Evolutionary conservation across 495 filamentous ascomycete genomes (phyloP).

Genomic region (Penicillium turbatum): DNA sequence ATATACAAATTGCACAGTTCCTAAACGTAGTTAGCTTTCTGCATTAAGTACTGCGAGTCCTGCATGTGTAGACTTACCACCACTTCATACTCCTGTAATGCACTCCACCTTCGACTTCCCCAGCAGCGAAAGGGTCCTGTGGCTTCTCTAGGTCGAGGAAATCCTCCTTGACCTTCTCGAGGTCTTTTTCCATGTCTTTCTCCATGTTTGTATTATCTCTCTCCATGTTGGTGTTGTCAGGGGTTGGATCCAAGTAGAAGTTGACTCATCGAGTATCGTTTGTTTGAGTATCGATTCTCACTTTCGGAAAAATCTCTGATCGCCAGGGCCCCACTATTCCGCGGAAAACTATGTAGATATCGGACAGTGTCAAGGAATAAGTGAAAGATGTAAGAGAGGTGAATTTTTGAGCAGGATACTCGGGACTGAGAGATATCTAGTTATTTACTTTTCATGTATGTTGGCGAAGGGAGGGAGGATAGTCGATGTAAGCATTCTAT

Average conservation of each 20-base stretch:
- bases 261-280: neutral
- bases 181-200: neutral
- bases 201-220: neutral
- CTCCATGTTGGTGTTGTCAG: neutral
- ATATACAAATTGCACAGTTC: neutral
- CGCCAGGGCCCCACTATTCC: neutral
- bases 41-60: neutral
- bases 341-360: neutral
- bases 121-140: neutral
- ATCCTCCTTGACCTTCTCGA: neutral
- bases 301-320: neutral
- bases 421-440: too few species aligned
- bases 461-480: neutral
- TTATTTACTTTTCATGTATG: neutral
- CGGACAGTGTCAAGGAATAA: neutral
- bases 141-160: neutral
- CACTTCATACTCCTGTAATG: conserved; percentile 2
- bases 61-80: neutral
- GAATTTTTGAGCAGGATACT: neutral
- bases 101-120: neutral
- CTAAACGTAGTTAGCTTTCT: neutral
- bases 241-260: neutral
- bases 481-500: neutral
- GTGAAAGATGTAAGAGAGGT: neutral
- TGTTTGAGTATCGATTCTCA: too few species aligned